A percentile compares a stretch with the other conserved stretches of the same genome.
These are phyloP conservation scores for Wickerhamomyces sp. DNA, from an alignment of 1,139 yeast genomes.

Conservation along the genomic window DNA sequence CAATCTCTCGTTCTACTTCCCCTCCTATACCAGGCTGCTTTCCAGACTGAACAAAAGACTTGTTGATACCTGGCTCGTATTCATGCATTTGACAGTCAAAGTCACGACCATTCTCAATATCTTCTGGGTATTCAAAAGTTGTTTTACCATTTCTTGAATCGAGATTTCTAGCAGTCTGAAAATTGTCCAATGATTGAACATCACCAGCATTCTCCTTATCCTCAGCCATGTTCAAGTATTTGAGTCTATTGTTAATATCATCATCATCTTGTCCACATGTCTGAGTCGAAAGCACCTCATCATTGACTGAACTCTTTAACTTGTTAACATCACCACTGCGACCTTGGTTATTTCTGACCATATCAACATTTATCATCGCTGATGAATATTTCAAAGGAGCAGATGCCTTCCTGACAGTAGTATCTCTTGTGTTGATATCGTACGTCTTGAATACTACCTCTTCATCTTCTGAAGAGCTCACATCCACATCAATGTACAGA, in stretches of 20 bases:
- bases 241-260: background rate
- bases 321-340: no score
- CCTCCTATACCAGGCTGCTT: background rate
- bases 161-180: background rate
- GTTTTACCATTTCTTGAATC: background rate
- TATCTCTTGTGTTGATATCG: background rate
- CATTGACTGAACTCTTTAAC: no score
- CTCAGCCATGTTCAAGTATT: background rate
- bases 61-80: background rate
- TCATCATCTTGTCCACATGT: background rate
- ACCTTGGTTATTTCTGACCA: no score
- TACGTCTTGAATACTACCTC: background rate
- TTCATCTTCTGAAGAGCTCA: background rate
- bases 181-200: background rate
- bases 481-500: background rate
- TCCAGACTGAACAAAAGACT: background rate
- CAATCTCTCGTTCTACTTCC: no score
- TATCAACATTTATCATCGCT: background rate
- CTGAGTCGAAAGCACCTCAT: background rate
- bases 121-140: background rate
- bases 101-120: background rate
- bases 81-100: background rate
- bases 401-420: background rate
- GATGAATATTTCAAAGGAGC: background rate
- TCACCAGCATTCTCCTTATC: slow-evolving; percentile 1